These are phyloP conservation scores for Suillus spraguei DNA, from an alignment of 768 basidiomycete species.

Conservation along the genomic window DNA sequence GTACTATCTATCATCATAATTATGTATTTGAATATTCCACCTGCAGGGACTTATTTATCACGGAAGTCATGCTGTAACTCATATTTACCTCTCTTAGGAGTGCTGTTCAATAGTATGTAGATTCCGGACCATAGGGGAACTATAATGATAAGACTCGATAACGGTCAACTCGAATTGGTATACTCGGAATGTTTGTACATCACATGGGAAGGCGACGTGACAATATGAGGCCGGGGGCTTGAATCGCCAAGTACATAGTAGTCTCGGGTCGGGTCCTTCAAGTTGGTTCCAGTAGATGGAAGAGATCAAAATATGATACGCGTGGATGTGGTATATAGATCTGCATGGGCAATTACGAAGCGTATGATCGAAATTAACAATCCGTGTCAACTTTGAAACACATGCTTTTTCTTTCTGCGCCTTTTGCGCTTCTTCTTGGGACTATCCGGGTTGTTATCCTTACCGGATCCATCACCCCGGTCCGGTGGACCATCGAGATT, in stretches of 20 bases:
- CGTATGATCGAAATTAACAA: background rate
- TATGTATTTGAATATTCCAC: slow-evolving; percentile 8
- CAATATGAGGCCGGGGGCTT: background rate
- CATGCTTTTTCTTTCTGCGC: slow-evolving; percentile 54
- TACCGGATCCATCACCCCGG: slow-evolving; percentile 17
- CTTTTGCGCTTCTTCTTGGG: slow-evolving; percentile 58
- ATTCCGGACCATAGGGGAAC: background rate
- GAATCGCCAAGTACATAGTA: background rate
- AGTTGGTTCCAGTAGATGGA: background rate
- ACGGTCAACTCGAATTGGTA: background rate
- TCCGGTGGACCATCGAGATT: slow-evolving; percentile 57
- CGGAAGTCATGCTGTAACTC: slow-evolving; percentile 10
- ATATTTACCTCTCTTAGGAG: background rate
- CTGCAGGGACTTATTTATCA: slow-evolving; percentile 12
- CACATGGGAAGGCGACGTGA: background rate
- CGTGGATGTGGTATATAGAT: slow-evolving; percentile 1
- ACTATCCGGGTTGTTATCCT: slow-evolving; percentile 21
- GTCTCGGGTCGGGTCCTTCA: slow-evolving; percentile 4
- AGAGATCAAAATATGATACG: background rate
- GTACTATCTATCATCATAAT: slow-evolving; percentile 10
- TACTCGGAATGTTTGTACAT: background rate
- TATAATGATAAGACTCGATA: background rate
- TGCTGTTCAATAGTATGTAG: background rate
- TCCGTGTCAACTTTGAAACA: background rate
- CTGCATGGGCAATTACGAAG: slow-evolving; percentile 6